Conservation (phyloP, 2,329 filamentous ascomycete genomes). For the Diaporthe nobilis region DNA sequence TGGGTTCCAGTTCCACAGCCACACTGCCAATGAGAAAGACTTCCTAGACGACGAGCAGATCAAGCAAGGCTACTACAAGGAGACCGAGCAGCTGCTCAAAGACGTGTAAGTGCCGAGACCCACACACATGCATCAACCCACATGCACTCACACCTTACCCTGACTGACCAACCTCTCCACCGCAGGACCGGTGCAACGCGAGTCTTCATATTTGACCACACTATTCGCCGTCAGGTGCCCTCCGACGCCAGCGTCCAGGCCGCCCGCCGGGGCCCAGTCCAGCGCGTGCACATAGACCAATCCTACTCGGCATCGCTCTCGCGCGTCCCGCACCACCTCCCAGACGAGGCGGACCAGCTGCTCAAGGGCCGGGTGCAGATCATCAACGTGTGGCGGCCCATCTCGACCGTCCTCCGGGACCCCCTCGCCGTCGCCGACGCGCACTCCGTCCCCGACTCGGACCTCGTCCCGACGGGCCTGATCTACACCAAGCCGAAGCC, state of each 20-base stretch:
- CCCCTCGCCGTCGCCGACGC: conserved; percentile 58
- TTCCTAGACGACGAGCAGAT: conserved; percentile 59
- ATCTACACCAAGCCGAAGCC: conserved; percentile 49
- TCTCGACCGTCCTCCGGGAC: conserved; percentile 60
- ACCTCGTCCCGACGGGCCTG: conserved; percentile 56
- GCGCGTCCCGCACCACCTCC: conserved; percentile 44
- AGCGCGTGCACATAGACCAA: conserved; percentile 64
- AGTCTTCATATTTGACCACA: conserved; percentile 34
- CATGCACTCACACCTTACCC: background rate
- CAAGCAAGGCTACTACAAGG: conserved; percentile 1
- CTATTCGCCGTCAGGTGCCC: conserved; percentile 71
- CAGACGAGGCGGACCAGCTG: conserved; percentile 44
- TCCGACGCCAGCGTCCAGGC: conserved; percentile 60
- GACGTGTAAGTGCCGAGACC: conserved; percentile 4
- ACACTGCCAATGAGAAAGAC: conserved; percentile 68
- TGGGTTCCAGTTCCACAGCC: conserved; percentile 68
- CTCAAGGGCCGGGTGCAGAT: conserved; percentile 55
- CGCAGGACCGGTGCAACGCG: conserved; percentile 22
- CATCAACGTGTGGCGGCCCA: conserved; percentile 63
- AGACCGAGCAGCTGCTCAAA: conserved; percentile 27
- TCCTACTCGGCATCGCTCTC: conserved; percentile 46
- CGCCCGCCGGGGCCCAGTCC: conserved; percentile 54
- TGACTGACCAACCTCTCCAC: conserved; percentile 58
- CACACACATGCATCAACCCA: background rate
- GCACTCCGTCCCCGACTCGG: conserved; percentile 53